phyloP scores from a whole-genome alignment of 768 basidiomycete genomes.

The Cystobasidium ongulense region DNA sequence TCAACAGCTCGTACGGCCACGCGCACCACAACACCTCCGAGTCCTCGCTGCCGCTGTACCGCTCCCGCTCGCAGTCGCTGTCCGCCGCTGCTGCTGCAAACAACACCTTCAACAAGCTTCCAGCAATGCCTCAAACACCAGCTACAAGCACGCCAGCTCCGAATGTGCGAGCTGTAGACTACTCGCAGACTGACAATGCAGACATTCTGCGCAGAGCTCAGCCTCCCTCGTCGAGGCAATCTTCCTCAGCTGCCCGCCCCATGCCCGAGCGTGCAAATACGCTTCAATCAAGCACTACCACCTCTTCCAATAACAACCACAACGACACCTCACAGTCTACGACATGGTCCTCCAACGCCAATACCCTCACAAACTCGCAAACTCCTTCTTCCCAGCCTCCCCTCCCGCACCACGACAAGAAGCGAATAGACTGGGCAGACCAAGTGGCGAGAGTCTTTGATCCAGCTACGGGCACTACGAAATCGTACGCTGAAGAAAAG shows the following conservation, averaged over 20 bases:
- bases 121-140: background rate
- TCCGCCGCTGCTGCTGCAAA: background rate
- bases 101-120: background rate
- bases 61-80: background rate
- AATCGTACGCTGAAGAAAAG: background rate
- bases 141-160: background rate
- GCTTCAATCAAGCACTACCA: background rate
- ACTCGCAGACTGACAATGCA: background rate
- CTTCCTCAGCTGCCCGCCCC: background rate
- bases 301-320: background rate
- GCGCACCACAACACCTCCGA: background rate
- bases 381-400: background rate
- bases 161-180: background rate
- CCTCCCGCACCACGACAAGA: background rate
- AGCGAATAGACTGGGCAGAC: conserved; percentile 2
- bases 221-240: background rate
- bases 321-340: background rate
- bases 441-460: conserved; percentile 1
- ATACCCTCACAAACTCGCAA: background rate
- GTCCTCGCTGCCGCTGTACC: background rate
- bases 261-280: background rate
- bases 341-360: background rate
- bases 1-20: background rate
- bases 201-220: background rate
- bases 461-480: background rate